A percentile compares a stretch with the other conserved stretches of the same genome.
phyloP scores from a whole-genome alignment of 805 yeast species.

The Wickerhamomyces xylosicus region DNA sequence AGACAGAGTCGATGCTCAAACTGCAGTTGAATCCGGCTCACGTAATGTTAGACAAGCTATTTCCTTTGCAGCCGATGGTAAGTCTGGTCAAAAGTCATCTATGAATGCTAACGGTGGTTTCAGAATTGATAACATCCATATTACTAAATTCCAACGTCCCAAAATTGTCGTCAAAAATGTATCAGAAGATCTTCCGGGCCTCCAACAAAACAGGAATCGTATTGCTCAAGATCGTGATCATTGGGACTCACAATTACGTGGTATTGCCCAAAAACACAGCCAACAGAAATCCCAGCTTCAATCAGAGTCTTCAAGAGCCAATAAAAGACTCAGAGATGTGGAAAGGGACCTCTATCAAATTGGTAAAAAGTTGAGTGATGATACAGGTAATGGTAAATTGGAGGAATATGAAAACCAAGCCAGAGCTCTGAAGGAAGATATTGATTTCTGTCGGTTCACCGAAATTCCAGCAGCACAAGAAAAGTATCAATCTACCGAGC shows the following conservation, averaged over 20 bases:
- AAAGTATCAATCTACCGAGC: too few relatives aligned
- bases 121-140: slow-evolving; percentile 43
- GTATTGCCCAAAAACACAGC: too few relatives aligned
- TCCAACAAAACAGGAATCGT: too few relatives aligned
- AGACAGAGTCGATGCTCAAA: slow-evolving; percentile 41
- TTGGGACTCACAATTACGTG: too few relatives aligned
- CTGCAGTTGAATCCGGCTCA: slow-evolving; percentile 25
- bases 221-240: too few relatives aligned
- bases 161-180: slow-evolving; percentile 13
- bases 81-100: slow-evolving; percentile 5
- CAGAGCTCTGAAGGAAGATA: slow-evolving; percentile 10
- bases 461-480: too few relatives aligned
- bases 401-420: slow-evolving; percentile 15
- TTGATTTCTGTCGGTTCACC: slow-evolving; percentile 14
- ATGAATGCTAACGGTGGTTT: slow-evolving; percentile 31
- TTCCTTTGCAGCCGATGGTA: neutral
- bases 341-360: slow-evolving; percentile 22
- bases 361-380: slow-evolving; percentile 31
- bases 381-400: slow-evolving; percentile 32
- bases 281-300: slow-evolving; percentile 2
- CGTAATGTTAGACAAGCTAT: neutral
- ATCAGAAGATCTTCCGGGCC: slow-evolving; percentile 3
- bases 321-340: slow-evolving; percentile 1
- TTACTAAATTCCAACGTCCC: slow-evolving; percentile 13
- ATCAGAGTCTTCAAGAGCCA: neutral